These are phyloP conservation scores for Arabidopsis hybrid DNA, from an alignment of 441 rosid species.

Conservation along the genomic window DNA sequence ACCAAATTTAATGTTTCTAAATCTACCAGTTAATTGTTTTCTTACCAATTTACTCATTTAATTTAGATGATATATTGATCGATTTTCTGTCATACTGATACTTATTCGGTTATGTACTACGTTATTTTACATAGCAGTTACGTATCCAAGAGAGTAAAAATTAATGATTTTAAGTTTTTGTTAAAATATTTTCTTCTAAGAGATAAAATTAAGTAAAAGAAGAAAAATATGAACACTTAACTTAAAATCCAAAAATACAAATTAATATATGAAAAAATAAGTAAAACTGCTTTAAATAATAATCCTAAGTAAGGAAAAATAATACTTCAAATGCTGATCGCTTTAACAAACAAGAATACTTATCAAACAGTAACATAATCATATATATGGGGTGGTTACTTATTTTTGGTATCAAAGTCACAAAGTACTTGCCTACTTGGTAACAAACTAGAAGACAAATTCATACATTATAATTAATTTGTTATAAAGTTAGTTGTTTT, in stretches of 20 bases:
- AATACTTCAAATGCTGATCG: not conserved
- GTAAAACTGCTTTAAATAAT: not conserved
- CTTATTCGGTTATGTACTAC: not conserved
- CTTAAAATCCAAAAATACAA: not conserved
- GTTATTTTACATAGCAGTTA: slow-evolving; percentile 8
- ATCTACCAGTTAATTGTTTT: not conserved
- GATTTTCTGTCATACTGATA: not conserved
- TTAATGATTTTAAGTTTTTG: not conserved
- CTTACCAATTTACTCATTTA: too few species aligned
- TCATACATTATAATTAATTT: not conserved
- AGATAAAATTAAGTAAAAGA: not conserved
- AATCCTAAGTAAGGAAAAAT: not conserved
- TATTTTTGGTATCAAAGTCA: not conserved
- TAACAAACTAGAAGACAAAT: not conserved
- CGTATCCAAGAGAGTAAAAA: not conserved
- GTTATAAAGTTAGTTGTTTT: not conserved
- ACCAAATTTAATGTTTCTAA: slow-evolving; percentile 6
- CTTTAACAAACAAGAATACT: not conserved
- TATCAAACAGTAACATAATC: not conserved
- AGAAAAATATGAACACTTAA: not conserved
- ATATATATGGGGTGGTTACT: too few species aligned
- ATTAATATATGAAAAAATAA: not conserved
- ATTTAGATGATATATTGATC: not conserved
- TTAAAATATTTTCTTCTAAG: not conserved
- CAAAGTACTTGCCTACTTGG: not conserved